Conservation (phyloP, 2,329 filamentous ascomycete genomes). For the Lasiodiplodia gonubiensis region DNA sequence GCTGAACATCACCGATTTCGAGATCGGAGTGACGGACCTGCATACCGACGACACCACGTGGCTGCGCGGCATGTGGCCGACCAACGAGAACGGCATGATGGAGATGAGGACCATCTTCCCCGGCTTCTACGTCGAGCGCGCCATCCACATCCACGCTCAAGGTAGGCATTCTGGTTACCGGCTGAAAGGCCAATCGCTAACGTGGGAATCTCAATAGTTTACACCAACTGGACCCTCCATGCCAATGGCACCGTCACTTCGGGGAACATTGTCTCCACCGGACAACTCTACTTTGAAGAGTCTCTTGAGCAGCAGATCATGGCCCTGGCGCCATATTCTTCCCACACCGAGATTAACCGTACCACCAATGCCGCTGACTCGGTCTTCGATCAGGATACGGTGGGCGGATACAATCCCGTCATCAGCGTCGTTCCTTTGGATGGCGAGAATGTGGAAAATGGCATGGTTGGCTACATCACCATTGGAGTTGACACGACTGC, state of each 20-base stretch:
- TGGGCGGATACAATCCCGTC: slow-evolving; percentile 31
- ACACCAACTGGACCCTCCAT: slow-evolving; percentile 35
- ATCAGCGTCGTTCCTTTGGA: slow-evolving; percentile 42
- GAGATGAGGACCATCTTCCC: slow-evolving; percentile 38
- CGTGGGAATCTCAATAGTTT: slow-evolving; percentile 1
- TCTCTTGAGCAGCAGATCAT: slow-evolving; percentile 39
- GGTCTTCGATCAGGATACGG: slow-evolving; percentile 31
- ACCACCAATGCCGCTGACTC: slow-evolving; percentile 41
- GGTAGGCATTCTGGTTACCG: not conserved
- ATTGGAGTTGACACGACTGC: slow-evolving; percentile 38
- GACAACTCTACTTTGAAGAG: slow-evolving; percentile 44
- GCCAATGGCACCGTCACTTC: slow-evolving; percentile 40
- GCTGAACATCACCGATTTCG: slow-evolving; percentile 36
- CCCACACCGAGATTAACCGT: slow-evolving; percentile 45
- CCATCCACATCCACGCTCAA: slow-evolving; percentile 37
- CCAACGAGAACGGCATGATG: slow-evolving; percentile 35
- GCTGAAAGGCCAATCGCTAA: not conserved
- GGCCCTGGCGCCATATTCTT: slow-evolving; percentile 42
- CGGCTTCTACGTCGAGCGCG: slow-evolving; percentile 36
- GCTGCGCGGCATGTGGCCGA: slow-evolving; percentile 40
- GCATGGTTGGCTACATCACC: slow-evolving; percentile 47
- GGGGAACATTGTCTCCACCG: slow-evolving; percentile 39
- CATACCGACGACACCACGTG: slow-evolving; percentile 41
- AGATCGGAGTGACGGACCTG: slow-evolving; percentile 30
- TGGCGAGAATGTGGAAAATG: slow-evolving; percentile 43